A percentile compares a stretch with the other conserved stretches of the same genome.
Evolutionary conservation across 2,329 filamentous ascomycete genomes (phyloP).

Genomic region (Erysiphe neolycopersici): DNA sequence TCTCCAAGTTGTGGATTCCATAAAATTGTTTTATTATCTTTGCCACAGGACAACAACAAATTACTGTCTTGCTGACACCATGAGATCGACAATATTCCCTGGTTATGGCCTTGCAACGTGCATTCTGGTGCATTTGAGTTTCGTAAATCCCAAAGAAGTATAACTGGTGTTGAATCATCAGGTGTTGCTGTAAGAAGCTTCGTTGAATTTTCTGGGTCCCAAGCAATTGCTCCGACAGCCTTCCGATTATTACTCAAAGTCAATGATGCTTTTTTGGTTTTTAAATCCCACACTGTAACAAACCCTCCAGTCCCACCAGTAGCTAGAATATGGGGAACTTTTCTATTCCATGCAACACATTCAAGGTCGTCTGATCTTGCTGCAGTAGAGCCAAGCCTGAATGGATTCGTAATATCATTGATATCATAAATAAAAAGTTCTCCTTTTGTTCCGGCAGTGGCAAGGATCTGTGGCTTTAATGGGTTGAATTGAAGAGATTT

Average conservation of each 20-base stretch:
- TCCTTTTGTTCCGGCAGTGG: slow-evolving; percentile 79
- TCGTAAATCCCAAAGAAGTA: slow-evolving; percentile 79
- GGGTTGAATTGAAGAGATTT: slow-evolving; percentile 96
- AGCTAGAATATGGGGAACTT: slow-evolving; percentile 84
- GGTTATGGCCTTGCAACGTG: slow-evolving; percentile 73
- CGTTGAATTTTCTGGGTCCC: slow-evolving; percentile 89
- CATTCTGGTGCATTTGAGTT: slow-evolving; percentile 89
- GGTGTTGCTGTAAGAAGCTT: slow-evolving; percentile 83
- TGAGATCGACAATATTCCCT: slow-evolving; percentile 75
- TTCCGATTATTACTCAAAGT: slow-evolving; percentile 88
- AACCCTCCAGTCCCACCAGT: slow-evolving; percentile 84
- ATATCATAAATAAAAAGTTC: slow-evolving; percentile 92
- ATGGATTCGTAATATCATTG: slow-evolving; percentile 67
- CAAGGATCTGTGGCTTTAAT: slow-evolving; percentile 66
- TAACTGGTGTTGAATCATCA: slow-evolving; percentile 65
- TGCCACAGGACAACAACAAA: slow-evolving; percentile 74
- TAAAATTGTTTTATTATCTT: slow-evolving; percentile 82
- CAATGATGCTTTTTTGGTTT: slow-evolving; percentile 90
- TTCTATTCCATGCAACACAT: slow-evolving; percentile 94
- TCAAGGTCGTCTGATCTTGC: slow-evolving; percentile 88
- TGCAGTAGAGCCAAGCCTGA: slow-evolving; percentile 64
- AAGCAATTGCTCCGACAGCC: slow-evolving; percentile 80
- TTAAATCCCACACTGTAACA: slow-evolving; percentile 95
- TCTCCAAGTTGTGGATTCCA: slow-evolving; percentile 93
- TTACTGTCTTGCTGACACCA: slow-evolving; percentile 87